Base-by-base conservation (phyloP, 2,329 filamentous ascomycete genomes). In the Neopestalotiopsis sp. region DNA sequence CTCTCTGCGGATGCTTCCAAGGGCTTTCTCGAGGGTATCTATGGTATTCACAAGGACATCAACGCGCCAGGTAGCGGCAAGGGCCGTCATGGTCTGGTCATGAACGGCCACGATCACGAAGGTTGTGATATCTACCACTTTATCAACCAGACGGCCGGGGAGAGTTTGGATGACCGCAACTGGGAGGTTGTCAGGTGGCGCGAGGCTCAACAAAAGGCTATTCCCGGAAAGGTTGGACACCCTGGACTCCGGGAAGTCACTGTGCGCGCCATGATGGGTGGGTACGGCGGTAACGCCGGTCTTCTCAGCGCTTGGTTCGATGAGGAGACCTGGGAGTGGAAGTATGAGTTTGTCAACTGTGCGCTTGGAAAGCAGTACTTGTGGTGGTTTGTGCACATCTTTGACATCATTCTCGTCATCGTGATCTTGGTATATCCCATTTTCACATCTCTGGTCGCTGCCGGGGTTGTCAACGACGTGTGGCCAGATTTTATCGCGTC, bases 231-330 rank as follows among this genome's bases (percentile, higher is more conserved):
- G 1, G 73, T 80, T 1, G 83, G 81, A 4, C 73, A 88, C 2
- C 89, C 92, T 0, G 92, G 92, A 0, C 84, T 98, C 5, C 86
- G 95, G 34, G 96, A 99, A 81, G 90, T 98, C 72, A 99, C 96
- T 0, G 92, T 99, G 2, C 90, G 95, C 69, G 97, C 94, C 80
- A 98, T 99, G 94, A 99, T 99, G 96, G 96, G 96, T 68, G 93
- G 93, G 68, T 99, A 92, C 80, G 91, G 90, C n/a, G 96, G 96
- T 24, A 96, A 98, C 78, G 94, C 94, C 0, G 96, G 94, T 0
- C 84, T 99, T 57, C 81, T 99, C 56, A 96, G 92, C 71, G 87
- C 93, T 0, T 99, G 95, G 95, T 98, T 95, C 77, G 94, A 98
- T 78, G 80, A 88, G 68, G 83, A 86, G 2, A 80, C 81, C 1